Percentiles rank a stretch among this genome's conserved stretches.
phyloP scores from a whole-genome alignment of 257 asterid genomes.

The Solanum medicagineum region DNA sequence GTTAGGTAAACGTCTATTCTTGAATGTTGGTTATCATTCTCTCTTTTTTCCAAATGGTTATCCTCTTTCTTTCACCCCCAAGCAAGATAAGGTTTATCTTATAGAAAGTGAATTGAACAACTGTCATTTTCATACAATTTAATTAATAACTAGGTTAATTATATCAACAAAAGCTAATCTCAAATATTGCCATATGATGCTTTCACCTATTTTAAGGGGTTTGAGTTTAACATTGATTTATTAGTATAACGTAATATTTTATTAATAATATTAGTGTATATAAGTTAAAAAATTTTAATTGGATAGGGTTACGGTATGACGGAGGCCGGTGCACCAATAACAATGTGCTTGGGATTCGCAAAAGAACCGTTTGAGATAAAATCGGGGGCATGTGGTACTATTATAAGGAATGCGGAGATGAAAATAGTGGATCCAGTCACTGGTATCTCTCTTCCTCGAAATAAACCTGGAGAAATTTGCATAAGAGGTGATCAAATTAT shows the following conservation, averaged over 20 bases:
- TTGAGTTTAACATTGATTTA: neutral
- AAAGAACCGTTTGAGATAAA: conserved; percentile 69
- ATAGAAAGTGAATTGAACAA: neutral
- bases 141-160: neutral
- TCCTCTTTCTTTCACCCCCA: neutral
- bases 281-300: neutral
- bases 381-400: conserved; percentile 87
- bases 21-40: neutral
- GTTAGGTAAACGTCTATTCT: neutral
- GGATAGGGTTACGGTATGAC: conserved; percentile 90
- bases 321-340: conserved; percentile 81
- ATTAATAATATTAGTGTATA: neutral
- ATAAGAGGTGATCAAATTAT: conserved; percentile 86
- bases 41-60: neutral
- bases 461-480: conserved; percentile 77
- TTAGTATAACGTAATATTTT: neutral
- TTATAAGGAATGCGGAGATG: conserved; percentile 85
- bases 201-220: neutral
- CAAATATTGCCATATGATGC: neutral
- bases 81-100: neutral
- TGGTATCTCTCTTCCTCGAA: conserved; percentile 49
- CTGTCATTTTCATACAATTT: neutral
- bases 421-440: conserved; percentile 58
- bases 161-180: neutral
- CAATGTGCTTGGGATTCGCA: conserved; percentile 88